Evolutionary conservation across 2,329 filamentous ascomycete species (phyloP).

Genomic region (Fusarium floridanum): DNA sequence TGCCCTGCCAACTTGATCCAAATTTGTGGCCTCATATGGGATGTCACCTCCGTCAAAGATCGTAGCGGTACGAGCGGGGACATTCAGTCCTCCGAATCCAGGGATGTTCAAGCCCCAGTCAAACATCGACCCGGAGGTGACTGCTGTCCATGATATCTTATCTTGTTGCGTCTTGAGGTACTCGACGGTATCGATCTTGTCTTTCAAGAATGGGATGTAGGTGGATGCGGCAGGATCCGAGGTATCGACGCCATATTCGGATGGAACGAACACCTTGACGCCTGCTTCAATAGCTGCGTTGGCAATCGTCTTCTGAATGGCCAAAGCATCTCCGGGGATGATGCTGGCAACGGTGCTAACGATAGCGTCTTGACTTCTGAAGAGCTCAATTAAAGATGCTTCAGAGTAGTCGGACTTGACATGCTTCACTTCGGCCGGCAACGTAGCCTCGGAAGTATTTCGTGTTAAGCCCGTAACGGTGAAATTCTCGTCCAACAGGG

Average conservation of each 20-base stretch:
- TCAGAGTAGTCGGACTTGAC: conserved; percentile 11
- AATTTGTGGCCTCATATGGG: conserved; percentile 15
- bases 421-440: background rate
- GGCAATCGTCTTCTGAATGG: conserved; percentile 4
- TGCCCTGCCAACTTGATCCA: conserved; percentile 23
- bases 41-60: conserved; percentile 17
- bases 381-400: background rate
- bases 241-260: background rate
- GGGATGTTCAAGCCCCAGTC: conserved; percentile 25
- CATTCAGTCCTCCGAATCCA: background rate
- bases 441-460: background rate
- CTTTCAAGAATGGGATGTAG: conserved; percentile 9
- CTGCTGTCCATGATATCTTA: conserved; percentile 19
- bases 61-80: background rate
- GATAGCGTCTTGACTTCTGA: conserved; percentile 14
- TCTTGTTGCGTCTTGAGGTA: conserved; percentile 12
- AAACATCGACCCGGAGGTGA: conserved; percentile 14
- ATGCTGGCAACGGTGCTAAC: background rate
- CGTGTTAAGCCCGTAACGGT: background rate
- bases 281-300: background rate
- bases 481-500: background rate
- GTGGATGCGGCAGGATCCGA: background rate
- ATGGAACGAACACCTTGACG: background rate
- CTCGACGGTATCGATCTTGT: conserved; percentile 9
- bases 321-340: background rate